Percentiles rank a stretch among this genome's conserved stretches.
Evolutionary conservation across 2,329 filamentous ascomycete species (phyloP).

Genomic region (Zymoseptoria passerinii): DNA sequence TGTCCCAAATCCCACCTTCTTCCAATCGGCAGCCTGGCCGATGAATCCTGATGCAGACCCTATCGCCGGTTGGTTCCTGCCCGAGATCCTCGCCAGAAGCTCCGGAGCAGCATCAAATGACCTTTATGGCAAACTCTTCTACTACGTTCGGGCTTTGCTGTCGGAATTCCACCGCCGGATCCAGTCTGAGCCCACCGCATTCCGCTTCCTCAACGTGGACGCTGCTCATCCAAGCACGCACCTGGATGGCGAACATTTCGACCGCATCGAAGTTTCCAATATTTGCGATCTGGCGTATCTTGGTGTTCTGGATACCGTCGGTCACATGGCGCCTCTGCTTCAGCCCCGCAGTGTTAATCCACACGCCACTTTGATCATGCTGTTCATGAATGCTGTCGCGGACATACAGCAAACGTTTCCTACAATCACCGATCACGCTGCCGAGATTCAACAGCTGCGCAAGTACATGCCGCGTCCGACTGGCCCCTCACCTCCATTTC

Average conservation of each 20-base stretch:
- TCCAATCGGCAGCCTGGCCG: slow-evolving; percentile 30
- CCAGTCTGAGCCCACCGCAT: slow-evolving; percentile 13
- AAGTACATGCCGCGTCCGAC: no score
- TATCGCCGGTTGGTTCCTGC: slow-evolving; percentile 30
- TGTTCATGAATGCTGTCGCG: slow-evolving; percentile 34
- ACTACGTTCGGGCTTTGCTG: no score
- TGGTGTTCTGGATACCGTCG: slow-evolving; percentile 24
- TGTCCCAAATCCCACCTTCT: slow-evolving; percentile 36
- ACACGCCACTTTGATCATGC: slow-evolving; percentile 34
- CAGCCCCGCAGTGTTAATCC: slow-evolving; percentile 28
- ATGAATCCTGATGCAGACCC: slow-evolving; percentile 34
- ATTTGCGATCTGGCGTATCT: slow-evolving; percentile 32
- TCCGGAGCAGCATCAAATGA: slow-evolving; percentile 25
- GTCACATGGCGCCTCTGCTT: slow-evolving; percentile 29
- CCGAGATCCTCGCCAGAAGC: slow-evolving; percentile 25
- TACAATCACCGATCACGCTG: no score
- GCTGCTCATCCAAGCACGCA: no score
- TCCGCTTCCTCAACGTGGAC: slow-evolving; percentile 27
- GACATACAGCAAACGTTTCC: no score
- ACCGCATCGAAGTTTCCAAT: slow-evolving; percentile 33
- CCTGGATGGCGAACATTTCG: no score
- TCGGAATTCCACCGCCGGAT: slow-evolving; percentile 28
- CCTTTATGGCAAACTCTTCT: slow-evolving; percentile 34
- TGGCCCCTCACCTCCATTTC: no score
- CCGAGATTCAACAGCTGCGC: no score